Evolutionary conservation across 176 grass and related monocot genomes (phyloP), one percentile per base, ranked within the genome.

Genomic region (Triticum dicoccoides): DNA sequence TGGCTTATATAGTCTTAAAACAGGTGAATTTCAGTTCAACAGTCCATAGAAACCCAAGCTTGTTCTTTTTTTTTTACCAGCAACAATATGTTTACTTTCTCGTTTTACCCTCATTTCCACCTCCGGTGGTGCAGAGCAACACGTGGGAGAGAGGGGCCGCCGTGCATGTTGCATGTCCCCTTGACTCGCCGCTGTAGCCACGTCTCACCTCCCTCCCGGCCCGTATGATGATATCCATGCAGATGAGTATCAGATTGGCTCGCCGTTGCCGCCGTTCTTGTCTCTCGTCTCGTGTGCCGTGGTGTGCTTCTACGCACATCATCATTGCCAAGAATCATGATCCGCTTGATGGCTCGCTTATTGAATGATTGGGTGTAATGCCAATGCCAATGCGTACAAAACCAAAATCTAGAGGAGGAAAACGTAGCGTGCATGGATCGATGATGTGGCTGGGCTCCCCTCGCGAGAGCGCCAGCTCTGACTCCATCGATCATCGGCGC

Each of bases 131-230:
- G 54, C 39, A 41, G 21, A 66, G 73, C 41, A 86, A 59, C 84
- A 79, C 25, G 35, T 90, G 85, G 89, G 71, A 75, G 30, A 68
- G 73, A 58, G 58, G 84, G 89, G 71, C 67, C 80, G 42, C 66
- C 74, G 34, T 87, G 80, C 80, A 90, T 79, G 84, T 83, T 90
- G 73, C 56, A 47, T 87, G 89, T 84, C 58, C 69, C 80, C 85
- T 87, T 87, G 80, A 80, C 89, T 39, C 24, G 1, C 14, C 20
- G 35, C 25, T 61, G 79, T 82, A 71, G 38, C 65, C 79, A 73
- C 45, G 45, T 49, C 12, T 5, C 12, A 4, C 12, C 4, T 39
- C 42, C 32, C 32, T 32, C 27, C 32, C 34, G 45, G 45, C 45
- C 44, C 1, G 45, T 65, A 42, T 73, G 70, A 73, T 71, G 37